Conservation (phyloP, 768 basidiomycete genomes). For the Lactarius vividus region DNA sequence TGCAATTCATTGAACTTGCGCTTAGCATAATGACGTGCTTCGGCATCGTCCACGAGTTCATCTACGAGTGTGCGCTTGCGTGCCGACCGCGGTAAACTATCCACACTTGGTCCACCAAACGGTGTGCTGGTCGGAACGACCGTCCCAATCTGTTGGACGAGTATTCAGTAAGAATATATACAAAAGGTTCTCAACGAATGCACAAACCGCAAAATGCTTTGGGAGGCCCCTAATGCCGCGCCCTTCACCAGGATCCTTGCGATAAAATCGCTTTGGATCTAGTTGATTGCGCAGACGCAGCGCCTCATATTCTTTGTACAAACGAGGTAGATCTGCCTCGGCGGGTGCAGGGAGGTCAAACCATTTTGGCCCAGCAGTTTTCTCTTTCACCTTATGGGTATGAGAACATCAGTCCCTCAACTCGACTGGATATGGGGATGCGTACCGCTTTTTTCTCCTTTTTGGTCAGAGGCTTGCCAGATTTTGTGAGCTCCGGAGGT, state of each 20-base stretch:
- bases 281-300: conserved; percentile 82
- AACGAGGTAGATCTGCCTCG: conserved; percentile 72
- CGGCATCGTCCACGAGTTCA: conserved; percentile 85
- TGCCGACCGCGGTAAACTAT: conserved; percentile 66
- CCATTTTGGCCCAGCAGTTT: conserved; percentile 80
- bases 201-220: conserved; percentile 82
- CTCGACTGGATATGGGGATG: conserved; percentile 12
- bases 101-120: conserved; percentile 64
- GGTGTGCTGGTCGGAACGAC: conserved; percentile 68
- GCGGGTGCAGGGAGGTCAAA: conserved; percentile 84
- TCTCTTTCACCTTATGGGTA: conserved; percentile 54
- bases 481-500: conserved; percentile 56
- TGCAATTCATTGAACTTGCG: conserved; percentile 84
- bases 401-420: conserved; percentile 2
- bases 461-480: conserved; percentile 68
- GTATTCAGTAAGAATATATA: conserved; percentile 20
- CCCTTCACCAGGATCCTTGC: conserved; percentile 82
- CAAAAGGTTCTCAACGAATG: conserved; percentile 14
- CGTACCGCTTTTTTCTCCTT: conserved; percentile 68
- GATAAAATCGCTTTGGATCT: conserved; percentile 90
- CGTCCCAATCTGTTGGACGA: conserved; percentile 63
- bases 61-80: conserved; percentile 85
- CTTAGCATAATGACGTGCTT: conserved; percentile 85
- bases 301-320: conserved; percentile 85
- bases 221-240: conserved; percentile 82